A percentile compares a stretch with the other conserved stretches of the same genome.
Evolutionary conservation across 352 stramenopile species (phyloP).

Genomic region (Globisporangium emineosum): DNA sequence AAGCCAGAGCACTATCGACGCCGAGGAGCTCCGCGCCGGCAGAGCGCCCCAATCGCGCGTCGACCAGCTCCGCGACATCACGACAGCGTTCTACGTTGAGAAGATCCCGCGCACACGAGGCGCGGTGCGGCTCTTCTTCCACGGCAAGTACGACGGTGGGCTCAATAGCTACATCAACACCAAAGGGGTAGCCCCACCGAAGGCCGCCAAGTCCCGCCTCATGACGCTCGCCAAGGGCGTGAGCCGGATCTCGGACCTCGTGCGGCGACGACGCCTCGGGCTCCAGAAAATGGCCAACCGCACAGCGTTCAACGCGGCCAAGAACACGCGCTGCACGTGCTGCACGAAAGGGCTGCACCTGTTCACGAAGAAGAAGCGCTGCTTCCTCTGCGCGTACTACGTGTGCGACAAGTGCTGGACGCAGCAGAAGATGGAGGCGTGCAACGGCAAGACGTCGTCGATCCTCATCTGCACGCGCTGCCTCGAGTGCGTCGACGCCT

Average conservation of each 20-base stretch:
- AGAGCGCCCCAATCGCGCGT: conserved; percentile 32
- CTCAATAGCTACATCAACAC: conserved; percentile 4
- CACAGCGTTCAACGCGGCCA: conserved; percentile 12
- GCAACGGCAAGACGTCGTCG: conserved; percentile 25
- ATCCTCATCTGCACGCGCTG: conserved; percentile 42
- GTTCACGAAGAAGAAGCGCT: conserved; percentile 29
- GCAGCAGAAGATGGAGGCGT: conserved; percentile 38
- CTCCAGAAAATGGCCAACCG: conserved; percentile 29
- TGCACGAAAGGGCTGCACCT: conserved; percentile 43
- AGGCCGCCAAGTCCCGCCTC: conserved; percentile 25
- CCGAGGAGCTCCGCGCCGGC: conserved; percentile 29
- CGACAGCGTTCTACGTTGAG: conserved; percentile 32
- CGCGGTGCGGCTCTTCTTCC: conserved; percentile 34
- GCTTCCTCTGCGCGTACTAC: conserved; percentile 44
- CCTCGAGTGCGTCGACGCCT: conserved; percentile 39
- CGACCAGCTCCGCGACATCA: conserved; percentile 37
- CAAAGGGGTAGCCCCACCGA: conserved; percentile 17
- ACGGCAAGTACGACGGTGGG: conserved; percentile 21
- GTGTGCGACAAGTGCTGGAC: conserved; percentile 43
- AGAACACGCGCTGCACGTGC: conserved; percentile 39
- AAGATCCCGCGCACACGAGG: not conserved
- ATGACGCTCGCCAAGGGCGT: conserved; percentile 26
- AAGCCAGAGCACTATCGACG: conserved; percentile 23
- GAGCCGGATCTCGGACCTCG: conserved; percentile 24
- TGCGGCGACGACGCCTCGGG: conserved; percentile 35